These are phyloP conservation scores for Gracilaria domingensis DNA, from an alignment of 23 red algal genomes.

Conservation along the genomic window DNA sequence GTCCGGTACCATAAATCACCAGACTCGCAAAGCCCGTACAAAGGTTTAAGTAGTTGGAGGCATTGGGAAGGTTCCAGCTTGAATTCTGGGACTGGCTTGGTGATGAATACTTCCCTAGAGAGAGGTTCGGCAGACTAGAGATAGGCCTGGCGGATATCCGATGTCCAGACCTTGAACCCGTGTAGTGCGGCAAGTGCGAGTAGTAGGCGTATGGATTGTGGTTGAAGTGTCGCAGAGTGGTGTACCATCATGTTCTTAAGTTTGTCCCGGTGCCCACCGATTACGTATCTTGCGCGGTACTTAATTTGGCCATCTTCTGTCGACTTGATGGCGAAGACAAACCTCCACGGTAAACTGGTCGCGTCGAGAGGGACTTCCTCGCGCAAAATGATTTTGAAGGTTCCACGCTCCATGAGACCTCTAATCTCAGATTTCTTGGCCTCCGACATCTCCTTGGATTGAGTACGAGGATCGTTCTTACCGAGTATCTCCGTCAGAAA, in stretches of 20 bases:
- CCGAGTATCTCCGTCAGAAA: constrained; percentile 4
- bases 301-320: too few species aligned
- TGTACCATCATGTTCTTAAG: constrained; percentile 49
- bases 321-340: too few species aligned
- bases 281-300: constrained; percentile 22
- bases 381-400: too few species aligned
- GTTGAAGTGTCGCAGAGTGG: constrained; percentile 23
- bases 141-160: constrained; percentile 31
- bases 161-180: constrained; percentile 44
- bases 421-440: too few species aligned
- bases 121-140: constrained; percentile 28
- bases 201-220: constrained; percentile 24
- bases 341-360: too few species aligned
- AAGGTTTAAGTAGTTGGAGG: constrained; percentile 4
- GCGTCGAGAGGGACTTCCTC: too few species aligned
- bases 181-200: constrained; percentile 16
- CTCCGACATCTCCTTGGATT: too few species aligned
- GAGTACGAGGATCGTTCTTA: neutral
- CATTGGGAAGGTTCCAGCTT: constrained; percentile 43
- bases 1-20: constrained; percentile 30
- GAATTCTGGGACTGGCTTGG: constrained; percentile 6
- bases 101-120: constrained; percentile 38
- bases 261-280: neutral
- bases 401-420: too few species aligned
- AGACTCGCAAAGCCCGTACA: constrained; percentile 43